Percentiles rank a stretch among this genome's conserved stretches.
phyloP scores from a whole-genome alignment of 2,329 filamentous ascomycete species.

The Acrocalymma vagum region DNA sequence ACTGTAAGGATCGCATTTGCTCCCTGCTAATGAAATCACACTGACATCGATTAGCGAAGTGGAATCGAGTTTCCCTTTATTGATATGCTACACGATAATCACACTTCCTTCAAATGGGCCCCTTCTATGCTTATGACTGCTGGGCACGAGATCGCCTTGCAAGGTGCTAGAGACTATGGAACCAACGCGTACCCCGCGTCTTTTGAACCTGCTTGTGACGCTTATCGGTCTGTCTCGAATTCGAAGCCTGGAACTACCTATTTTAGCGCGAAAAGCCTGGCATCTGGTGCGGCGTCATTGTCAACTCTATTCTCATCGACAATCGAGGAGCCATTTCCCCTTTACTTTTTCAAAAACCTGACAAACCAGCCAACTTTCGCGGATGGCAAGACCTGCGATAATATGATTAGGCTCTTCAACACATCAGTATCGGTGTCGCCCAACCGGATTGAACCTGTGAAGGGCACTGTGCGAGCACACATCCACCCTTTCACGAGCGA shows the following conservation, averaged over 20 bases:
- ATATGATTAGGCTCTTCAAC: constrained; percentile 57
- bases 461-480: constrained; percentile 39
- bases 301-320: constrained; percentile 24
- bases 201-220: constrained; percentile 60
- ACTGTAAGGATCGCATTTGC: constrained; percentile 48
- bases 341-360: constrained; percentile 58
- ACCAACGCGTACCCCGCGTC: constrained; percentile 51
- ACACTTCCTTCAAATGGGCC: constrained; percentile 62
- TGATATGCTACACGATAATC: constrained; percentile 60
- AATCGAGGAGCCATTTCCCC: constrained; percentile 40
- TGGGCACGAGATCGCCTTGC: constrained; percentile 52
- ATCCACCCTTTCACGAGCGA: constrained; percentile 39
- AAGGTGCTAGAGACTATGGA: constrained; percentile 58
- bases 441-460: constrained; percentile 42
- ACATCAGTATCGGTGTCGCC: constrained; percentile 50
- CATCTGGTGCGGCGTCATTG: constrained; percentile 26
- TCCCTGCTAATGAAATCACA: constrained; percentile 12
- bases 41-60: constrained; percentile 51
- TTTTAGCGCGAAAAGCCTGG: constrained; percentile 25
- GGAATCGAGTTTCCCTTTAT: constrained; percentile 66
- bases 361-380: constrained; percentile 64
- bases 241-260: constrained; percentile 31
- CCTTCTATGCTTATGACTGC: constrained; percentile 58
- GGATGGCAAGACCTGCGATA: constrained; percentile 53
- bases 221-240: constrained; percentile 50